Base-by-base conservation (phyloP, 352 stramenopile genomes). In the Globisporangium echinulatum region DNA sequence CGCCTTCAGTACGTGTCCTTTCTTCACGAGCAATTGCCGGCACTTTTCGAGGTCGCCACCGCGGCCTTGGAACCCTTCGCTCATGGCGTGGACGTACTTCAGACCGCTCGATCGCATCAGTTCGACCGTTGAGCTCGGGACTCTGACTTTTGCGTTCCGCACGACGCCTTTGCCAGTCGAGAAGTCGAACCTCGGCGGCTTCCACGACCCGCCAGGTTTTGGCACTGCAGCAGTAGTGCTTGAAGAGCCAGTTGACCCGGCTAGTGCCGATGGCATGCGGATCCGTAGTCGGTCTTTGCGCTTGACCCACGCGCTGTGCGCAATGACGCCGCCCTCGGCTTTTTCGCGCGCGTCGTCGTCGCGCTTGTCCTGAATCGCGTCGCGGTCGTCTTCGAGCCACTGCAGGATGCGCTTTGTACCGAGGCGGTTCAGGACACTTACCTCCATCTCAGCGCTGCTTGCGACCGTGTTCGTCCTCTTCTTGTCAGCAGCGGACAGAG, bases 31-130 rank as follows among this genome's bases (percentile, higher is more conserved):
- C 11, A 82, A 25, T 59, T 92, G 67, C 51, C 85, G 80, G 52
- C 79, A 86, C 58, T 88, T 90, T 52, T 96, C 86, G 14, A 96
- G 62, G 59, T 96, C 86, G 6, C 82, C 82, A 7, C 80, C 82
- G n/a, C 84, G 77, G 11, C 82, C 84, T 62, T 94, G 82, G 57
- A 94, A 92, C 14, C 82, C 84, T 70, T 94, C 81, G 57, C 77
- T 92, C 84, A 92, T 94, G 15, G 84, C 82, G 52, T 92, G 84
- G 7, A 92, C 80, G 57, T 91, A 94, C 59, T 90, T 91, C 52
- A 94, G 76, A 2, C 80, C 84, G 56, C 80, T 91, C 37, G 72
- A 58, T 9, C 72, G 67, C 82, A 94, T 92, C 13, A 94, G 63
- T 36, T 94, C 84, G 13, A 89, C 78, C 0, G 84, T 87, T 5